Base-by-base conservation (phyloP, 495 filamentous ascomycete species). In the Copromyces sp. region DNA sequence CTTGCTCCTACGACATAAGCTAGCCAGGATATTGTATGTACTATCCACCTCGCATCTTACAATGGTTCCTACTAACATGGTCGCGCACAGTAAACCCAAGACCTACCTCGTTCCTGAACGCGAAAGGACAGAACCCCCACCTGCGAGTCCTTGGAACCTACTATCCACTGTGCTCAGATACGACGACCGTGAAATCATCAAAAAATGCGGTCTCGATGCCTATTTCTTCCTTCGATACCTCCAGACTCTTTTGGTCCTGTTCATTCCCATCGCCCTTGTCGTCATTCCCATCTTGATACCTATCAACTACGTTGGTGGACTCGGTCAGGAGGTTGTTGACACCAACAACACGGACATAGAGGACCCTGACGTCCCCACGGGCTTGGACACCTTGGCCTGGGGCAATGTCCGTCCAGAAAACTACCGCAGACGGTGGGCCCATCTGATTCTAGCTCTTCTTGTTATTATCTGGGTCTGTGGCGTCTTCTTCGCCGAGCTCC, bases 201-300 rank as follows among this genome's bases (percentile, higher is more conserved):
- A 93, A 45, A 97, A 97, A 81, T 97, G 93, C 80, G 95, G 95
- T 7, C 87, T 99, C 45, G 95, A 99, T 81, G 95, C 96, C 77
- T 99, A 98, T 84, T 97, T 99, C 82, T 99, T 98, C 83, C 86
- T 99, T 1, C 93, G 96, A 70, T 99, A 97, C 79, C 86, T 99
- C 17, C 93, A 95, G 71, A 95, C 97, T 80, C 88, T 99, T 3
- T 87, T 99, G 44, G 91, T 96, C 78, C 95, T 98, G 73, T 98
- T 98, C 77, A 80, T 95, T 24, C 92, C 94, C 9, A 85, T 97
- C 71, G 92, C 91, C 32, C 68, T 91, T 24, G 78, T 97, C 39
- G 89, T 98, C 38, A 83, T 98, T 35, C 96, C 95, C 0, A 89
- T 97, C 69, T 85, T 99, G 44, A 78, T 99, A 8, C 94, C 96